phyloP scores from a whole-genome alignment of 306 rosid genomes.

The Pyrus pyrifolia region DNA sequence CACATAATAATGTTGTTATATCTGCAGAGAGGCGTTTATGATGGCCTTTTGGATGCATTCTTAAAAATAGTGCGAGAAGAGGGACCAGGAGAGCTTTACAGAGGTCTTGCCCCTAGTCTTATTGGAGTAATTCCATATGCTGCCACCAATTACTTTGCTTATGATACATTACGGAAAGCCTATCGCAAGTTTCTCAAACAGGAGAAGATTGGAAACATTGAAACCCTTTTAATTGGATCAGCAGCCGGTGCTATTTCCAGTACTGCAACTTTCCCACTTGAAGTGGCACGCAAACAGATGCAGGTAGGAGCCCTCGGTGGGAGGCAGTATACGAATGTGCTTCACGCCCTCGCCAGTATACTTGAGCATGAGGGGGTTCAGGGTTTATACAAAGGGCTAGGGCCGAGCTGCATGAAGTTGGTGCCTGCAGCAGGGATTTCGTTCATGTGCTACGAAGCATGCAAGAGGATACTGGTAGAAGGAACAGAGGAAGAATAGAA shows the following conservation, averaged over 20 bases:
- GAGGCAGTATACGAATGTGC: slow-evolving; percentile 66
- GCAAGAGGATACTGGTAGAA: slow-evolving; percentile 77
- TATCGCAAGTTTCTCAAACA: slow-evolving; percentile 63
- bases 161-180: slow-evolving; percentile 71
- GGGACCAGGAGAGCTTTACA: slow-evolving; percentile 81
- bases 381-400: slow-evolving; percentile 82
- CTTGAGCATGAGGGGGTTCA: slow-evolving; percentile 69
- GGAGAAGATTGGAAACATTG: slow-evolving; percentile 85
- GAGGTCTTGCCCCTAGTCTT: slow-evolving; percentile 89
- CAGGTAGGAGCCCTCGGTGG: slow-evolving; percentile 90
- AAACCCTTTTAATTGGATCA: slow-evolving; percentile 91
- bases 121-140: slow-evolving; percentile 91
- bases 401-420: slow-evolving; percentile 94
- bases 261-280: slow-evolving; percentile 85
- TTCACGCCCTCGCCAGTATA: slow-evolving; percentile 82
- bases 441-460: slow-evolving; percentile 97
- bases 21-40: slow-evolving; percentile 75
- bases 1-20: slow-evolving; percentile 2
- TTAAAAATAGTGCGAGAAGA: slow-evolving; percentile 69
- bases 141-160: slow-evolving; percentile 83
- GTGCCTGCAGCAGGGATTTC: slow-evolving; percentile 97
- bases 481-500: slow-evolving; percentile 43
- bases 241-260: slow-evolving; percentile 94
- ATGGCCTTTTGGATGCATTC: slow-evolving; percentile 77
- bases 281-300: slow-evolving; percentile 99